Evolutionary conservation across 129 eudicot genomes (phyloP).

Genomic region (Lonicera japonica): DNA sequence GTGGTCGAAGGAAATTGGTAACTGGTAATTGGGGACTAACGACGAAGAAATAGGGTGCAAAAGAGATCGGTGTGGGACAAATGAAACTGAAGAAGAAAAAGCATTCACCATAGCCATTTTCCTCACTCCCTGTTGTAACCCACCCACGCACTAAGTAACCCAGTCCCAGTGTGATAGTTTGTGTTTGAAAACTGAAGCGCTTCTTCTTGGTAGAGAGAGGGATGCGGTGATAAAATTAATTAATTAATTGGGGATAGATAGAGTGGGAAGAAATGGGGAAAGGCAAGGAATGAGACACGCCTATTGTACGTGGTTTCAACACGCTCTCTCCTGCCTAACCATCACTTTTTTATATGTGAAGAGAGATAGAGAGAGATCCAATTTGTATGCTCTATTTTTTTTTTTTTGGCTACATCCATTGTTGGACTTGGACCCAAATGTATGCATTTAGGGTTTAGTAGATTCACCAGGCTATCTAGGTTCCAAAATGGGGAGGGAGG

Average conservation of each 20-base stretch:
- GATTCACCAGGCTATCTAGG: too few species aligned
- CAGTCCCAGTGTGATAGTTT: background rate
- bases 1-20: background rate
- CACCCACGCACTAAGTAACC: background rate
- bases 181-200: conserved; percentile 3
- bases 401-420: too few species aligned
- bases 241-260: conserved; percentile 7
- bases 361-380: too few species aligned
- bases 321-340: conserved; percentile 25
- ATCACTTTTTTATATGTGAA: too few species aligned
- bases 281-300: conserved; percentile 73
- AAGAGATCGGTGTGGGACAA: conserved; percentile 21
- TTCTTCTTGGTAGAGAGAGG: background rate
- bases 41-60: conserved; percentile 14
- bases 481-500: too few species aligned
- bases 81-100: conserved; percentile 28
- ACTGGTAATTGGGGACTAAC: conserved; percentile 9
- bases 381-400: too few species aligned
- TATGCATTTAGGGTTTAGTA: too few species aligned
- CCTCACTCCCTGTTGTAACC: too few species aligned
- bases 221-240: background rate
- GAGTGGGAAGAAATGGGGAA: conserved; percentile 22
- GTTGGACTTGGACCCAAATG: too few species aligned
- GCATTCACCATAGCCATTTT: conserved; percentile 42
- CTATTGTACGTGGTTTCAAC: conserved; percentile 53